phyloP scores from a whole-genome alignment of 208 protist genomes.

The Leishmania lainsoni region DNA sequence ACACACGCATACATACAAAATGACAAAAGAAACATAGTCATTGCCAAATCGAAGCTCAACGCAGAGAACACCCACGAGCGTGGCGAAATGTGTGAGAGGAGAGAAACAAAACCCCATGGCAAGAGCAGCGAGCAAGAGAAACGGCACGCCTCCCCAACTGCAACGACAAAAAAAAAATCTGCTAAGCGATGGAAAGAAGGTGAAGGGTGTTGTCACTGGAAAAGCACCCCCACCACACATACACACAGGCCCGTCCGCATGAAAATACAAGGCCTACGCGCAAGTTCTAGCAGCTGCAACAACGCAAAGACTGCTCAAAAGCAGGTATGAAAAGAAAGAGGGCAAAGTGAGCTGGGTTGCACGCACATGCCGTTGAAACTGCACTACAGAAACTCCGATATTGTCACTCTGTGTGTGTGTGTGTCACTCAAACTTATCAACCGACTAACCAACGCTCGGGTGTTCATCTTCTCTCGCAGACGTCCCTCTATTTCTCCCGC shows the following conservation, averaged over 20 bases:
- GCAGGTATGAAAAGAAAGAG: background rate
- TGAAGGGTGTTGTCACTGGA: background rate
- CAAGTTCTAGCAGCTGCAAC: background rate
- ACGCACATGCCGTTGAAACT: background rate
- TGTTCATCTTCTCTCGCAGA: background rate
- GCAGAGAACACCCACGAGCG: background rate
- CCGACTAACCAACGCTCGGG: background rate
- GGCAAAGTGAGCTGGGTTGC: background rate
- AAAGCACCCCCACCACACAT: background rate
- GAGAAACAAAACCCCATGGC: background rate
- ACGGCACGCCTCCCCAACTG: background rate
- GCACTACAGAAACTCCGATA: background rate
- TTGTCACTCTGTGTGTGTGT: background rate
- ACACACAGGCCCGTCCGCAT: background rate
- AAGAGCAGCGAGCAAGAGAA: background rate
- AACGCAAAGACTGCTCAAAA: background rate
- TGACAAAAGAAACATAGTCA: background rate
- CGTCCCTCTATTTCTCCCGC: background rate
- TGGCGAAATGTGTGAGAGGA: background rate
- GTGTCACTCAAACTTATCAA: background rate
- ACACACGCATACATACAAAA: background rate
- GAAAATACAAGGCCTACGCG: background rate
- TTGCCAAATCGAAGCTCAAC: background rate
- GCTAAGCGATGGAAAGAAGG: background rate
- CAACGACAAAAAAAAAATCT: background rate